Evolutionary conservation across 805 yeast species (phyloP).

Genomic region (Candida ficus): DNA sequence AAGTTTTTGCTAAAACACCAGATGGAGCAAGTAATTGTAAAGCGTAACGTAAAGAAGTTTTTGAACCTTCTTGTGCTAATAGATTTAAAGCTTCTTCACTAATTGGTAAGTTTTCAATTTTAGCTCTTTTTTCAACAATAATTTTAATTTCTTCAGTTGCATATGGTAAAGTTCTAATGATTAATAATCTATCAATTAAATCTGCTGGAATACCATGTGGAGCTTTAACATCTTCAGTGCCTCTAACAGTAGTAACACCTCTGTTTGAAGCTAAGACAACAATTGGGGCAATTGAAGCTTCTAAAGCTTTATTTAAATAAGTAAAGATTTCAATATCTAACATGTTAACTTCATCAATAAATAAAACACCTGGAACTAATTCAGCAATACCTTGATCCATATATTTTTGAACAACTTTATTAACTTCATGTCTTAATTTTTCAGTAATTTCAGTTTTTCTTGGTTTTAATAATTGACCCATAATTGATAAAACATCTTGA

Average conservation of each 20-base stretch:
- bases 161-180: slow-evolving; percentile 91
- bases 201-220: slow-evolving; percentile 99
- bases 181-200: slow-evolving; percentile 83
- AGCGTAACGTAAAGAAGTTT: slow-evolving; percentile 85
- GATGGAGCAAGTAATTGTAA: slow-evolving; percentile 89
- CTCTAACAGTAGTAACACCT: slow-evolving; percentile 88
- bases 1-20: slow-evolving; percentile 70
- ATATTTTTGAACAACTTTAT: slow-evolving; percentile 92
- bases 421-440: slow-evolving; percentile 87
- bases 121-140: slow-evolving; percentile 78
- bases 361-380: slow-evolving; percentile 93
- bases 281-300: slow-evolving; percentile 86
- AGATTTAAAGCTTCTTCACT: slow-evolving; percentile 64
- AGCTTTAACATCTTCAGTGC: slow-evolving; percentile 77
- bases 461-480: slow-evolving; percentile 96
- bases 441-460: slow-evolving; percentile 96
- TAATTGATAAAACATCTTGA: slow-evolving; percentile 91
- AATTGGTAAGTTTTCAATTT: slow-evolving; percentile 67
- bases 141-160: slow-evolving; percentile 72
- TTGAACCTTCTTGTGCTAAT: slow-evolving; percentile 68
- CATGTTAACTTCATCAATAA: slow-evolving; percentile 98
- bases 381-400: slow-evolving; percentile 98
- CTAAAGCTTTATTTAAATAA: slow-evolving; percentile 88
- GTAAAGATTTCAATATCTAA: slow-evolving; percentile 96
- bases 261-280: slow-evolving; percentile 95